These are phyloP conservation scores for Mrakia hoshinonis DNA, from an alignment of 768 basidiomycete species.

Conservation along the genomic window DNA sequence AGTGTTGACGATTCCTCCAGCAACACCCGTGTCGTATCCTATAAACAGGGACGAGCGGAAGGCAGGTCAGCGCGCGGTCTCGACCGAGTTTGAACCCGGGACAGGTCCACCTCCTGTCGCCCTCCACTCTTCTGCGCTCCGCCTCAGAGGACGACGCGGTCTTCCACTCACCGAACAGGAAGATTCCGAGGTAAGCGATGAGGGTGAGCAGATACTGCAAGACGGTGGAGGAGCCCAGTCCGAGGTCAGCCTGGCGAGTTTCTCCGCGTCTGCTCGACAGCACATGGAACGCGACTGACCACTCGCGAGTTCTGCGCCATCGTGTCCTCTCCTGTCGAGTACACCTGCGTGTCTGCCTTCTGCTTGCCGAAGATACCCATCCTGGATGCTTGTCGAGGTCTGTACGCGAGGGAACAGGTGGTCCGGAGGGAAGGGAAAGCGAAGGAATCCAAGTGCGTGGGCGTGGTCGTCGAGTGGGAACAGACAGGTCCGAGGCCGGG, in stretches of 20 bases:
- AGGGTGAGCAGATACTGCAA: constrained; percentile 51
- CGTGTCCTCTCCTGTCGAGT: constrained; percentile 10
- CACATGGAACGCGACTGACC: background rate
- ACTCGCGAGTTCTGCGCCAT: constrained; percentile 13
- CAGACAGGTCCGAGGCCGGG: too few species aligned
- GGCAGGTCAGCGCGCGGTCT: constrained; percentile 34
- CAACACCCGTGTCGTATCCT: constrained; percentile 48
- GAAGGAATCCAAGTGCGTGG: too few species aligned
- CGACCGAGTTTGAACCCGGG: background rate
- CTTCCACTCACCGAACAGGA: constrained; percentile 78
- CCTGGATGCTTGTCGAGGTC: background rate
- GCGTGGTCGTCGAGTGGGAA: too few species aligned
- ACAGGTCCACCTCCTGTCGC: background rate
- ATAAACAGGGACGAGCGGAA: background rate
- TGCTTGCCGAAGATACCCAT: constrained; percentile 4
- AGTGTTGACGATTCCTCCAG: constrained; percentile 47
- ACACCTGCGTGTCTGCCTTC: constrained; percentile 17
- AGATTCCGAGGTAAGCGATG: constrained; percentile 65
- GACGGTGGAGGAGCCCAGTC: background rate
- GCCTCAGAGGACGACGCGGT: too few species aligned
- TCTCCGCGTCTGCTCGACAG: too few species aligned
- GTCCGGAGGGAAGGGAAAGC: too few species aligned
- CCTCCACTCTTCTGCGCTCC: background rate
- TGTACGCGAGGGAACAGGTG: too few species aligned
- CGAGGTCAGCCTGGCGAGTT: background rate